Evolutionary conservation across 495 filamentous ascomycete species (phyloP), one percentile per base, ranked within the genome.

Genomic region (Cudoniella acicularis): DNA sequence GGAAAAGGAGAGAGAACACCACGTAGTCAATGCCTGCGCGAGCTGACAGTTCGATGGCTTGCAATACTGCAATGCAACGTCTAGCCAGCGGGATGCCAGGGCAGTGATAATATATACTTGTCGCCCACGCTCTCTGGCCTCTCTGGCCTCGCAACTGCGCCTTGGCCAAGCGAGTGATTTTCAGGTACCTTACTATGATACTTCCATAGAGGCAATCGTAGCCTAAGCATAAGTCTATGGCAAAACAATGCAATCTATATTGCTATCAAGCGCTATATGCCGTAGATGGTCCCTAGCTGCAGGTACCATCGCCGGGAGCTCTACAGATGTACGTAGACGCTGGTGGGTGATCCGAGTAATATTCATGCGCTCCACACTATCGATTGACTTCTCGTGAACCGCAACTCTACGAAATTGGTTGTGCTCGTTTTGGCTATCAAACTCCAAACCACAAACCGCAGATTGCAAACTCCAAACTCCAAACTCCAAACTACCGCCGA

Each of bases 221-320:
- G 30, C 30, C 30, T 36, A 36, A 36, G 30, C 30, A 36, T 36
- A 36, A 36, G 30, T 36, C 30, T 36, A 36, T 36, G 21, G 48
- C 48, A 13, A 23, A 50, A 50, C 48, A 50, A 50, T 50, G 48
- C 48, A 25, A 23, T 50, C 48, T 50, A 50, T 25, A 50, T 50
- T 50, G 10, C 23, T 23, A 23, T 25, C 48, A 50, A 50, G 22
- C 48, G n/a, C 48, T 24, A 50, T 50, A 50, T 50, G 48, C 48
- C 48, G 48, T 25, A 26, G 9, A 10, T 24, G 48, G 10, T 26
- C n/a, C n/a, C n/a, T 20, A 10, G 11, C 6, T 50, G 6, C 48
- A 50, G 48, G 48, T 6, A 23, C 48, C 48, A 24, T 50, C 48
- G 21, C 48, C 48, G 48, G n/a, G 4, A 50, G 21, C 8, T n/a